A percentile compares a stretch with the other conserved stretches of the same genome.
These are phyloP conservation scores for Hortaea werneckii DNA, from an alignment of 2,329 filamentous ascomycete species.

Conservation along the genomic window DNA sequence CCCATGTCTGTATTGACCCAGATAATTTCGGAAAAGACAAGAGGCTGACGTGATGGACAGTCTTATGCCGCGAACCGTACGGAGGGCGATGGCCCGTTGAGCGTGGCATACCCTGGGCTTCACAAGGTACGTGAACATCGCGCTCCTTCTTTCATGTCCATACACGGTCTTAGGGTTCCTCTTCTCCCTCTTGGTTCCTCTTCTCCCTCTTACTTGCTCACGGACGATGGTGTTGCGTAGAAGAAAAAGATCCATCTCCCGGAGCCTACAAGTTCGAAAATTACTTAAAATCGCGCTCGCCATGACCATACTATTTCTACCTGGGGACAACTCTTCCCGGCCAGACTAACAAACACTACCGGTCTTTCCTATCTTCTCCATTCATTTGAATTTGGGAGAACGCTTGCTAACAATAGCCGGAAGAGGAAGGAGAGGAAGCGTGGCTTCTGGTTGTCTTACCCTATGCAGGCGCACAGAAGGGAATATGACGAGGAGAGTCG, in stretches of 20 bases:
- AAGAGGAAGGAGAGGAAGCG: no score
- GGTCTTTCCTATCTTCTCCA: no score
- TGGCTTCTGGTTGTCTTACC: no score
- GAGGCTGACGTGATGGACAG: neutral
- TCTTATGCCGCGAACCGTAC: conserved; percentile 7
- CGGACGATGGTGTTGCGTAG: neutral
- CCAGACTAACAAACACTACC: no score
- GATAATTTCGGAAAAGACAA: no score
- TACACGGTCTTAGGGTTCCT: neutral
- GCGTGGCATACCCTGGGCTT: conserved; percentile 4
- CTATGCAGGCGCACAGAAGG: no score
- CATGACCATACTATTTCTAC: no score
- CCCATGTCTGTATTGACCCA: neutral
- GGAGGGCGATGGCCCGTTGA: conserved; percentile 6
- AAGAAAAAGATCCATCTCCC: neutral
- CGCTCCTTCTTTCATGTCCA: neutral
- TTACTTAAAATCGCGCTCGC: neutral
- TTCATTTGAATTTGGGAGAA: no score
- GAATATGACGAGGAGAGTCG: no score
- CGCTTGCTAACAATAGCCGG: no score
- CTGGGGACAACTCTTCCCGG: no score
- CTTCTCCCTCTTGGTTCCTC: neutral
- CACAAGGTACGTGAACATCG: conserved; percentile 3
- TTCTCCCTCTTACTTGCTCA: neutral
- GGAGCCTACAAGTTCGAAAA: neutral